These are phyloP conservation scores for Naegleria fowleri DNA, from an alignment of 208 protist species.

Conservation along the genomic window DNA sequence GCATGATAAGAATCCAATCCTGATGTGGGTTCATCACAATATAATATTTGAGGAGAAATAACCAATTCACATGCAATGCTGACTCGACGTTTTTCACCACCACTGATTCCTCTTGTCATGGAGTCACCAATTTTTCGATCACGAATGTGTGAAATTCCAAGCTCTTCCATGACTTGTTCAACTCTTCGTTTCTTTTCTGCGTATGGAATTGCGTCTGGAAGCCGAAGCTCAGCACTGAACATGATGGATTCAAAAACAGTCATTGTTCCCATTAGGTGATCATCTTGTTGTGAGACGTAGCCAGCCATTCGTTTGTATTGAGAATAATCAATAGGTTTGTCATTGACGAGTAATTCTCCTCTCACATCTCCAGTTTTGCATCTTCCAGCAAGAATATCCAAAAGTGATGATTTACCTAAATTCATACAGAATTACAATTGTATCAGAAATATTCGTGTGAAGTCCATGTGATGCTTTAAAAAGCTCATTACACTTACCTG, in stretches of 20 bases:
- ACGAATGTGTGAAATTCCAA: conserved; percentile 11
- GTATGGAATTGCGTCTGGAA: conserved; percentile 65
- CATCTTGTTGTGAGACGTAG: conserved; percentile 77
- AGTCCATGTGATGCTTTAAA: background rate
- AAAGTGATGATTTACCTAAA: background rate
- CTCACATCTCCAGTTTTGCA: background rate
- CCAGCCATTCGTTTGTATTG: conserved; percentile 71
- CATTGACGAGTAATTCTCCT: background rate
- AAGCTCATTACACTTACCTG: conserved; percentile 49
- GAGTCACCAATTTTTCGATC: conserved; percentile 22
- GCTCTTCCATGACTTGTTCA: conserved; percentile 48
- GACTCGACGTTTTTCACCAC: conserved; percentile 55
- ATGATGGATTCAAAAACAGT: conserved; percentile 74
- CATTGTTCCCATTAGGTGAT: conserved; percentile 70
- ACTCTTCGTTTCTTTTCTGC: conserved; percentile 63
- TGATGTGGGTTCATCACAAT: conserved; percentile 65
- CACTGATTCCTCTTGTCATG: conserved; percentile 30
- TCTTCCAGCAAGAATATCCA: background rate
- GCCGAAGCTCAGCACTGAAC: conserved; percentile 75
- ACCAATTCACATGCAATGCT: conserved; percentile 59
- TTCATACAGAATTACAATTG: background rate
- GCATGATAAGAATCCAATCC: conserved; percentile 73
- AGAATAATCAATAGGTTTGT: background rate
- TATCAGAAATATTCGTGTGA: background rate
- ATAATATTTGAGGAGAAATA: conserved; percentile 48